phyloP scores from a whole-genome alignment of 176 grass and related monocot species.

The Bolboschoenus planiculmis region DNA sequence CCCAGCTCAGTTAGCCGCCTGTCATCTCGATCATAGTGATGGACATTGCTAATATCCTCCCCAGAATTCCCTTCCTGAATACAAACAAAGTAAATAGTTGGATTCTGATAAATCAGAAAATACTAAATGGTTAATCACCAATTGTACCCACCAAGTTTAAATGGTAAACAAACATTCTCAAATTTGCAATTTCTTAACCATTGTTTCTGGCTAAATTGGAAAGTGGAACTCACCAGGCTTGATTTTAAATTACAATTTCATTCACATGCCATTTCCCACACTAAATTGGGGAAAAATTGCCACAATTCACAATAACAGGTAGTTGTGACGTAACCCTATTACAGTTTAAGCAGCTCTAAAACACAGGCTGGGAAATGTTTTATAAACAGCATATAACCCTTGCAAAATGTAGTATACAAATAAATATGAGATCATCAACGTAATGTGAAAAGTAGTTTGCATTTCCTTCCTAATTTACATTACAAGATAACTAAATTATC shows the following conservation, averaged over 20 bases:
- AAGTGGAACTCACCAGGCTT: background rate
- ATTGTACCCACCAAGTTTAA: background rate
- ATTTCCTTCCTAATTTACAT: background rate
- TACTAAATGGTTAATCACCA: background rate
- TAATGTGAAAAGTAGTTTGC: background rate
- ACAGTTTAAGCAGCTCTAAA: background rate
- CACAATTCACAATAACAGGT: background rate
- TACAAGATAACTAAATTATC: background rate
- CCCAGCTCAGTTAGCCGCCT: constrained; percentile 35
- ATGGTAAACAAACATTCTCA: background rate
- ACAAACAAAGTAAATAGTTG: background rate
- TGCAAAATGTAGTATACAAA: background rate
- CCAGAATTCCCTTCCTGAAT: constrained; percentile 32
- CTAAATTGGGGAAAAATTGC: background rate
- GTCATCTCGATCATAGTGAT: constrained; percentile 30
- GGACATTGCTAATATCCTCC: constrained; percentile 21
- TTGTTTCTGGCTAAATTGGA: background rate
- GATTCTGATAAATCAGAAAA: constrained; percentile 8
- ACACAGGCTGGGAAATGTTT: background rate
- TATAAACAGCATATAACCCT: background rate
- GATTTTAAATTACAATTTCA: background rate
- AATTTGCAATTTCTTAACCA: background rate
- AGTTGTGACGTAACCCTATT: background rate
- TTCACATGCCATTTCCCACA: background rate
- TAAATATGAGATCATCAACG: background rate